phyloP scores from a whole-genome alignment of 257 asterid species.

The Solanum pennellii region DNA sequence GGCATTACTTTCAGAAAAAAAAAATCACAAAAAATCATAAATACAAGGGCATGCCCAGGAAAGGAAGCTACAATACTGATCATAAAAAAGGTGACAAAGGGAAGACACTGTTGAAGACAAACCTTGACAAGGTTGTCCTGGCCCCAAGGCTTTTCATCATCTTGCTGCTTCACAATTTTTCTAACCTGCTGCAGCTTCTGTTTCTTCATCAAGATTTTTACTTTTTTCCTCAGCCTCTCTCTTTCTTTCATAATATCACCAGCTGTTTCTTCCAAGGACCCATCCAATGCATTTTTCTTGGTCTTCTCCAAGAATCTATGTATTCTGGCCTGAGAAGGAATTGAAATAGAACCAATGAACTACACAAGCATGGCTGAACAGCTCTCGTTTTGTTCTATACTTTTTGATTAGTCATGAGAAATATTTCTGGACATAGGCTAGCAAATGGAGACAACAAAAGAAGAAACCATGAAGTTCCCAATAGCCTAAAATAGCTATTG shows the following conservation, averaged over 20 bases:
- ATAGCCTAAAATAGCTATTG: background rate
- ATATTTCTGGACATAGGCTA: background rate
- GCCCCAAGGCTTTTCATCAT: slow-evolving; percentile 73
- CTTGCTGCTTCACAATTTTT: slow-evolving; percentile 56
- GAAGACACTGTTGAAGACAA: background rate
- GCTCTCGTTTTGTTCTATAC: background rate
- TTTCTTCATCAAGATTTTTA: slow-evolving; percentile 59
- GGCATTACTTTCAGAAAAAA: background rate
- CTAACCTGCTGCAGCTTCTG: slow-evolving; percentile 57
- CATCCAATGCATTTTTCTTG: slow-evolving; percentile 65
- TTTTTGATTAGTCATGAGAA: background rate
- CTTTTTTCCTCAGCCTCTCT: slow-evolving; percentile 59
- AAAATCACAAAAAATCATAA: background rate
- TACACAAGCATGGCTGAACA: background rate
- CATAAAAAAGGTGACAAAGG: background rate
- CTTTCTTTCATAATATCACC: slow-evolving; percentile 34
- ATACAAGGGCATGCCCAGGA: background rate
- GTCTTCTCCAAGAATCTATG: slow-evolving; percentile 60
- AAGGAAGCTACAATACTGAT: background rate
- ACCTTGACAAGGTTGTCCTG: slow-evolving; percentile 88
- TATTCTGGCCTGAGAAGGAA: slow-evolving; percentile 60
- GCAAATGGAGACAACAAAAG: background rate
- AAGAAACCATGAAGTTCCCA: background rate
- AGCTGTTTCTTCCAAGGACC: slow-evolving; percentile 37
- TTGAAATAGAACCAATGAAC: slow-evolving; percentile 5